phyloP scores from a whole-genome alignment of 495 filamentous ascomycete genomes.

The Emericellopsis terricola region DNA sequence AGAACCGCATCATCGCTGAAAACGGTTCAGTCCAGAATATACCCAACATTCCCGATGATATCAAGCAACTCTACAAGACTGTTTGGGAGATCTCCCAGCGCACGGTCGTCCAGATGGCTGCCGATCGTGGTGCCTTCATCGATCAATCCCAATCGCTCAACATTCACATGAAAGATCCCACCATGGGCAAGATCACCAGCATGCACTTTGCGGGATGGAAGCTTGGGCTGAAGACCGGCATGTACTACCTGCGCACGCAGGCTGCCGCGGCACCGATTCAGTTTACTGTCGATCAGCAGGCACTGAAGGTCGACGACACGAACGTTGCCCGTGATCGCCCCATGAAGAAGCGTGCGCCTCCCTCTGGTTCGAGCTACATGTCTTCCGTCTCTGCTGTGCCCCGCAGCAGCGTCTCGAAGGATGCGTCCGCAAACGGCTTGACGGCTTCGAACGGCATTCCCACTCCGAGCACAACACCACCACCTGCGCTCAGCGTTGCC shows the following conservation, averaged over 20 bases:
- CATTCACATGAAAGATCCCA: conserved; percentile 97
- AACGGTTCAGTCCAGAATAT: conserved; percentile 93
- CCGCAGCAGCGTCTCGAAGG: conserved; percentile 23
- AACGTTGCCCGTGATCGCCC: conserved; percentile 47
- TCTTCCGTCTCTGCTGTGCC: conserved; percentile 20
- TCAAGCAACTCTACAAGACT: conserved; percentile 97
- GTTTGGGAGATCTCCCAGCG: conserved; percentile 99
- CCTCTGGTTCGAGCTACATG: conserved; percentile 31
- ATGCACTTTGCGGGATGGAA: conserved; percentile 99
- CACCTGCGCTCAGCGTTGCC: conserved; percentile 23
- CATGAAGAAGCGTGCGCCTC: conserved; percentile 49
- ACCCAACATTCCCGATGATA: conserved; percentile 83
- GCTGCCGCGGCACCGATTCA: conserved; percentile 93
- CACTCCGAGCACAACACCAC: conserved; percentile 41
- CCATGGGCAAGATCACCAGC: conserved; percentile 97
- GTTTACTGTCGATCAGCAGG: conserved; percentile 97
- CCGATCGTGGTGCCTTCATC: conserved; percentile 94
- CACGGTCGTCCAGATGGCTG: conserved; percentile 89
- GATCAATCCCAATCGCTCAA: conserved; percentile 98
- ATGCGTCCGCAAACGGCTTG: conserved; percentile 11
- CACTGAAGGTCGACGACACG: conserved; percentile 76
- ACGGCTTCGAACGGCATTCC: conserved; percentile 37
- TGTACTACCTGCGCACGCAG: conserved; percentile 99
- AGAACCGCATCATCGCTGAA: conserved; percentile 97
- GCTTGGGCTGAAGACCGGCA: conserved; percentile 94